These are phyloP conservation scores for Coix lacrymajobi DNA, from an alignment of 176 grass and related monocot species.

Conservation along the genomic window DNA sequence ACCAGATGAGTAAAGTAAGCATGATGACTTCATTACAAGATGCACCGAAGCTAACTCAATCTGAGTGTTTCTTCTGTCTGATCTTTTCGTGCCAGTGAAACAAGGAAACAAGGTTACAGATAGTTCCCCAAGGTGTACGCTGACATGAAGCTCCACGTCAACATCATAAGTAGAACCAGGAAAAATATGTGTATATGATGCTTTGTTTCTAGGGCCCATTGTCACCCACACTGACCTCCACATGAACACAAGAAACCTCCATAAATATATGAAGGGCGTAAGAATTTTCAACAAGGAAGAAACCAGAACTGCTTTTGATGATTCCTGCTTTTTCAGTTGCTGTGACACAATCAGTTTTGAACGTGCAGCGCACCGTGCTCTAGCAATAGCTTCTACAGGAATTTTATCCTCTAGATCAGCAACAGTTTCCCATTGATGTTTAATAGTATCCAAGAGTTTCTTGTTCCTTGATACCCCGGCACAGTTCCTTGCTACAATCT, in stretches of 20 bases:
- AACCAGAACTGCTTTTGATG: constrained; percentile 33
- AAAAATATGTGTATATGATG: constrained; percentile 35
- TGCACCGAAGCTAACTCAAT: constrained; percentile 15
- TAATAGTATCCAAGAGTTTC: constrained; percentile 41
- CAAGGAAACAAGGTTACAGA: constrained; percentile 47
- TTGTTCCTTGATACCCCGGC: constrained; percentile 33
- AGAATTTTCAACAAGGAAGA: constrained; percentile 41
- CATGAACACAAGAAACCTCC: constrained; percentile 40
- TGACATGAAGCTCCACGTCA: constrained; percentile 39
- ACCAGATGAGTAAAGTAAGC: constrained; percentile 47
- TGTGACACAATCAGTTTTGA: constrained; percentile 29
- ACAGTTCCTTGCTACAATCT: constrained; percentile 37
- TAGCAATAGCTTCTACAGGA: constrained; percentile 63
- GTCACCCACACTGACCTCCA: constrained; percentile 30
- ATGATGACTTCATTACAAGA: constrained; percentile 55
- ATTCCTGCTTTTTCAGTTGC: constrained; percentile 27
- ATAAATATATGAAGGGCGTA: constrained; percentile 39
- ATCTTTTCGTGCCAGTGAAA: constrained; percentile 1
- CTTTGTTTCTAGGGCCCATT: constrained; percentile 17
- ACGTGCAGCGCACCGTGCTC: constrained; percentile 57
- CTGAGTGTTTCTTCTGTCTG: constrained; percentile 23
- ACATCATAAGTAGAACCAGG: constrained; percentile 38
- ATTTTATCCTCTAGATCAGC: constrained; percentile 66
- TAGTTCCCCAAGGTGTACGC: constrained; percentile 57
- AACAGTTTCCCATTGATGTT: constrained; percentile 47